phyloP scores from a whole-genome alignment of 257 asterid genomes.

The Rubia yunnanensis region DNA sequence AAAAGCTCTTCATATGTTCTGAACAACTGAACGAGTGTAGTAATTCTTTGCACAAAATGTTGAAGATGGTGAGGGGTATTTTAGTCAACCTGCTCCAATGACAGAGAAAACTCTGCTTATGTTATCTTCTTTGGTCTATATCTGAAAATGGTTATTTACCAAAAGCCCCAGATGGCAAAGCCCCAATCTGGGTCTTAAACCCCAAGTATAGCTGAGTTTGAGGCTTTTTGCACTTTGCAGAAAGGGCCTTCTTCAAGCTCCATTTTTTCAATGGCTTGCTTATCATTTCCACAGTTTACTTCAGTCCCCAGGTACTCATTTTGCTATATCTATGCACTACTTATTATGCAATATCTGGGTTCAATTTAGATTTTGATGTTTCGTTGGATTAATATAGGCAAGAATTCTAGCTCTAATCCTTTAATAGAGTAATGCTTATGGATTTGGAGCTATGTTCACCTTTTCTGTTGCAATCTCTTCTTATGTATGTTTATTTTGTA shows the following conservation, averaged over 20 bases:
- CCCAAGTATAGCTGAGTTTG: constrained; percentile 27
- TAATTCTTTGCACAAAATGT: not conserved
- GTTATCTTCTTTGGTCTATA: not conserved
- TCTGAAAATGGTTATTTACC: not conserved
- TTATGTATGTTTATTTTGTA: not conserved
- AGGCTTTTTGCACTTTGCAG: constrained; percentile 14
- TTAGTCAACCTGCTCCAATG: constrained; percentile 8
- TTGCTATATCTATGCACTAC: constrained; percentile 1
- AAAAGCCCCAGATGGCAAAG: not conserved
- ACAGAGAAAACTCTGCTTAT: not conserved
- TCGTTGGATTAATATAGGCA: not conserved
- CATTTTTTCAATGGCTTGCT: constrained; percentile 47
- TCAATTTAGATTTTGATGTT: not conserved
- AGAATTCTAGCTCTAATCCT: not conserved
- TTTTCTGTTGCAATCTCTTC: not conserved
- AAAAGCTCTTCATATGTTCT: not conserved
- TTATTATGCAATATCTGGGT: not conserved
- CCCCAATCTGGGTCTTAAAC: constrained; percentile 29
- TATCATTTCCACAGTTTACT: constrained; percentile 48
- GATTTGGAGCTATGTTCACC: not conserved
- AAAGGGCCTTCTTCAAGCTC: constrained; percentile 19
- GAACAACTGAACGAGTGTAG: not conserved
- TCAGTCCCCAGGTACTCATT: constrained; percentile 66
- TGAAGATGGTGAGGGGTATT: constrained; percentile 13
- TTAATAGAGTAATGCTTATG: not conserved